phyloP scores from a whole-genome alignment of 345 rosid genomes.

The Geranium rotundifolium region DNA sequence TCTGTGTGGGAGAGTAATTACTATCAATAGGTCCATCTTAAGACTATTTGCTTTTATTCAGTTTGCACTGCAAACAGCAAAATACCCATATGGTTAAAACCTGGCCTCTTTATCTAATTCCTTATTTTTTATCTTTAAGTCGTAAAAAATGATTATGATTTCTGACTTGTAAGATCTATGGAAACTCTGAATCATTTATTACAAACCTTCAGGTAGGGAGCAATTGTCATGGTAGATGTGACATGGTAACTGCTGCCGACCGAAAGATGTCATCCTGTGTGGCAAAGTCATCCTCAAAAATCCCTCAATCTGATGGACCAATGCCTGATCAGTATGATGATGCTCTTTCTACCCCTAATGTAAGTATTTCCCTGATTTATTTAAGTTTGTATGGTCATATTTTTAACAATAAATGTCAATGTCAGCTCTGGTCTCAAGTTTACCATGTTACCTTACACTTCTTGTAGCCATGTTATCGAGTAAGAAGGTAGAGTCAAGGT shows the following conservation, averaged over 20 bases:
- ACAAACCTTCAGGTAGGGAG: slow-evolving; percentile 23
- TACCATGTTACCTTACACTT: not conserved
- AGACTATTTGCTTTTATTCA: not conserved
- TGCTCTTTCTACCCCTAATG: slow-evolving; percentile 87
- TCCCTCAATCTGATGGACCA: slow-evolving; percentile 92
- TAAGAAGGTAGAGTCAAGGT: not conserved
- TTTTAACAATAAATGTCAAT: not conserved
- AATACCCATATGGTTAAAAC: not conserved
- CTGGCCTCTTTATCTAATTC: not conserved
- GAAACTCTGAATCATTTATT: slow-evolving; percentile 1
- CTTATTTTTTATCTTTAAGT: too few species aligned
- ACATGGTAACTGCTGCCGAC: slow-evolving; percentile 8
- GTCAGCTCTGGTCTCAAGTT: not conserved
- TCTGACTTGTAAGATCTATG: not conserved
- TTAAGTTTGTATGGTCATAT: too few species aligned
- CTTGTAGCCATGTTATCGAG: not conserved
- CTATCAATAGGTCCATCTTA: not conserved
- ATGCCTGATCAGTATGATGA: slow-evolving; percentile 92
- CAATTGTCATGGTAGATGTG: slow-evolving; percentile 10
- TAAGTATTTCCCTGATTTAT: slow-evolving; percentile 26
- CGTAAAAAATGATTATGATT: not conserved
- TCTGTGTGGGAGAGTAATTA: not conserved
- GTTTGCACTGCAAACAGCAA: not conserved
- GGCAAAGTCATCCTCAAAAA: slow-evolving; percentile 27
- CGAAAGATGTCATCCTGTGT: slow-evolving; percentile 11